phyloP scores from a whole-genome alignment of 2,329 filamentous ascomycete species.

The Torrubiellomyces zombiae region DNA sequence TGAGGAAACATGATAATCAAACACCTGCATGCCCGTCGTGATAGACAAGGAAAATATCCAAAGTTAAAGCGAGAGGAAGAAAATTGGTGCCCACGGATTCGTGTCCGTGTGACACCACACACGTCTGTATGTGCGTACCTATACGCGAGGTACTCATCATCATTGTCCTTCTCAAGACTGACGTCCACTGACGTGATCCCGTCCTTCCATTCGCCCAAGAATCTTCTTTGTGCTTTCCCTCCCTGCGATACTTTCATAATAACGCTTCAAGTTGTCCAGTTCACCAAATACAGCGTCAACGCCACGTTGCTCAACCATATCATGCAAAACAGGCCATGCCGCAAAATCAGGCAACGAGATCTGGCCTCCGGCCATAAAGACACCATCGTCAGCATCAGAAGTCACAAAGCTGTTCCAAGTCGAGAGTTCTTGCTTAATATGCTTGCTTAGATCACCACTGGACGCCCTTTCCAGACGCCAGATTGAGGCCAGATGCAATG shows the following conservation, averaged over 20 bases:
- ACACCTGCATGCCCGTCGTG: no score
- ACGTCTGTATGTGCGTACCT: no score
- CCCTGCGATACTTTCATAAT: slow-evolving; percentile 17
- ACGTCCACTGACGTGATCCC: no score
- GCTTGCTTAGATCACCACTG: slow-evolving; percentile 4
- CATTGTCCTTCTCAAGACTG: background rate
- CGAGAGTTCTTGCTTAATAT: slow-evolving; percentile 16
- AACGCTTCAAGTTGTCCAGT: slow-evolving; percentile 15
- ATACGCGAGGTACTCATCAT: no score
- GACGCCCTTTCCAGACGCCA: no score
- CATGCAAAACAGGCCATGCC: slow-evolving; percentile 37
- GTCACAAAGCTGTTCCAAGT: slow-evolving; percentile 23
- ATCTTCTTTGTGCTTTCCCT: slow-evolving; percentile 10
- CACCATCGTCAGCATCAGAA: slow-evolving; percentile 8
- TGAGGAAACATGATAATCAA: no score
- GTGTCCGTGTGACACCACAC: no score
- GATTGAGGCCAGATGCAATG: slow-evolving; percentile 17
- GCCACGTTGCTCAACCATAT: slow-evolving; percentile 20
- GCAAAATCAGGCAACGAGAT: slow-evolving; percentile 36
- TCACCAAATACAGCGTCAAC: slow-evolving; percentile 13
- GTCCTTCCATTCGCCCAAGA: slow-evolving; percentile 6
- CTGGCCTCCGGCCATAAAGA: slow-evolving; percentile 27
- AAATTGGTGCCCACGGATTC: no score
- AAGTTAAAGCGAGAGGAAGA: no score
- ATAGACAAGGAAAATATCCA: no score